Evolutionary conservation across 169 alveolate genomes (phyloP).

Genomic region (Plasmodium gonderi): DNA sequence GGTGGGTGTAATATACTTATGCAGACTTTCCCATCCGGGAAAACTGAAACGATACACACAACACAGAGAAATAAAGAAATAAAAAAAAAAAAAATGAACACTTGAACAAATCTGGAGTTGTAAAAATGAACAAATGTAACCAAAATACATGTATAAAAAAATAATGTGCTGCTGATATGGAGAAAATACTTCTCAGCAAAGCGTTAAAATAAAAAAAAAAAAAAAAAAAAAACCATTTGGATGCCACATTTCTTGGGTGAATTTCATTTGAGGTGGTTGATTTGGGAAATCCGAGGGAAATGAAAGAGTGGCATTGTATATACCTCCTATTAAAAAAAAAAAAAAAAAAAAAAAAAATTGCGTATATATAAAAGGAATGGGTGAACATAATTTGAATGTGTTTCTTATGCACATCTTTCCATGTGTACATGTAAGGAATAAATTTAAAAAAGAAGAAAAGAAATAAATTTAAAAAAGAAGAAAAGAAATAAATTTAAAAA

Average conservation of each 20-base stretch:
- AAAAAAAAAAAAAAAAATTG: not conserved
- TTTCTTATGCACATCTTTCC: not conserved
- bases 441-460: not conserved
- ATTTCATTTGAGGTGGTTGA: constrained; percentile 98
- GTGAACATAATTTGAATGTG: not conserved
- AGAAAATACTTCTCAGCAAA: not conserved
- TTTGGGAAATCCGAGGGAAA: constrained; percentile 98
- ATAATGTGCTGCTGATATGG: not conserved
- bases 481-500: not conserved
- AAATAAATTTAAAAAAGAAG: not conserved
- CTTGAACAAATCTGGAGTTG: not conserved
- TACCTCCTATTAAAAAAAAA: constrained; percentile 90
- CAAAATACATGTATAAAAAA: constrained; percentile 22
- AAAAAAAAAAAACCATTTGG: constrained; percentile 90
- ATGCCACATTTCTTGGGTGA: constrained; percentile 98
- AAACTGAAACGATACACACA: constrained; percentile 39
- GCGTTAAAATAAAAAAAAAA: not conserved
- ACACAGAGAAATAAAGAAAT: too few species aligned
- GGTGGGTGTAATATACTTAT: constrained; percentile 98
- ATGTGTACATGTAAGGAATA: too few species aligned
- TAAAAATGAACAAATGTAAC: not conserved
- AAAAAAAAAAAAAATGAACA: not conserved
- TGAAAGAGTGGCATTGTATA: constrained; percentile 93
- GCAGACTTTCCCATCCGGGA: constrained; percentile 97
- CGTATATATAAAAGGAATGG: not conserved